Evolutionary conservation across 1,139 yeast genomes (phyloP).

Genomic region (Kodamaea sp.): DNA sequence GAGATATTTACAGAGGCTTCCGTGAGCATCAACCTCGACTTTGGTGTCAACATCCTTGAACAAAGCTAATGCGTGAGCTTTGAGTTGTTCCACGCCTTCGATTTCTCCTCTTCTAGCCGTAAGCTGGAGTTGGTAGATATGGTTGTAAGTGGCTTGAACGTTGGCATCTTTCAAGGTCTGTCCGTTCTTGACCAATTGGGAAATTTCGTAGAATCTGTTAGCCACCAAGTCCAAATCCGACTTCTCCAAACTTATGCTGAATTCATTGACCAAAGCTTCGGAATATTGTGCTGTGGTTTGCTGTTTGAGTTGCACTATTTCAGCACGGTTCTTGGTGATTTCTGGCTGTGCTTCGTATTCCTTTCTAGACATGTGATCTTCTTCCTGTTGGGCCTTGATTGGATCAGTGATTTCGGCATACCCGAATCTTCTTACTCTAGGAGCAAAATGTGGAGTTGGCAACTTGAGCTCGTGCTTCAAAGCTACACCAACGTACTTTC

Average conservation of each 20-base stretch:
- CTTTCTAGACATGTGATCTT: conserved; percentile 58
- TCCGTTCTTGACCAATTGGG: conserved; percentile 26
- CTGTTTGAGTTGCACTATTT: conserved; percentile 32
- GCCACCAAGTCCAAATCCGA: conserved; percentile 42
- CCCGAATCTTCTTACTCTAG: conserved; percentile 85
- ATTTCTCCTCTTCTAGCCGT: conserved; percentile 42
- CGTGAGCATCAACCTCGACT: conserved; percentile 31
- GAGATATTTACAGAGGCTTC: conserved; percentile 25
- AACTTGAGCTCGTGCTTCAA: conserved; percentile 60
- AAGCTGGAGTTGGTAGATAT: conserved; percentile 51
- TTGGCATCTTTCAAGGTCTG: conserved; percentile 53
- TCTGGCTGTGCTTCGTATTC: conserved; percentile 59
- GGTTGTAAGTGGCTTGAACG: conserved; percentile 54
- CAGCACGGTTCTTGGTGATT: conserved; percentile 36
- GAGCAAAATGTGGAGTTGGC: conserved; percentile 89
- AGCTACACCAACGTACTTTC: conserved; percentile 89
- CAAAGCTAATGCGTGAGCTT: conserved; percentile 5
- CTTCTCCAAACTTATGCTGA: conserved; percentile 17
- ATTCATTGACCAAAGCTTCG: conserved; percentile 3
- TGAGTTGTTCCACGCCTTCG: conserved; percentile 25
- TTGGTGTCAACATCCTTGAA: conserved; percentile 22
- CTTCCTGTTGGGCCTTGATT: conserved; percentile 57
- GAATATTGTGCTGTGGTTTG: conserved; percentile 6
- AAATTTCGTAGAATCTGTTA: conserved; percentile 51
- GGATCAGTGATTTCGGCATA: conserved; percentile 54